These are phyloP conservation scores for Schizophyllum amplum DNA, from an alignment of 1,284 basidiomycete genomes.

Conservation along the genomic window DNA sequence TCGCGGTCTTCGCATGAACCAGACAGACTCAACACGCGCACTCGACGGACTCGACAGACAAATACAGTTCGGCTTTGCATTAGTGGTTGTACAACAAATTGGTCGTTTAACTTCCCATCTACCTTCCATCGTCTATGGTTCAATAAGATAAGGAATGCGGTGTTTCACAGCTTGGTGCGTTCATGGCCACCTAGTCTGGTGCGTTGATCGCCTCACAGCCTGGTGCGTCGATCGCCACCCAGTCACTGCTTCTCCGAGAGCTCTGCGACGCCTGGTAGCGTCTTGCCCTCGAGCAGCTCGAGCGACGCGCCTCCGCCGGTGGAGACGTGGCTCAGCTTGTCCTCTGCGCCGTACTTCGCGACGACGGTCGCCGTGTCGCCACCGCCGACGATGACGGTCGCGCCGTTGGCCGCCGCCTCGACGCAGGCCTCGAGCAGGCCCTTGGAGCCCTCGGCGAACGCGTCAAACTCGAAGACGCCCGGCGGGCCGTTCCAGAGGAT, in stretches of 20 bases:
- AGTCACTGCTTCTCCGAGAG: constrained; percentile 45
- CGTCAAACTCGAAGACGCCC: constrained; percentile 96
- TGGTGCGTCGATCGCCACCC: background rate
- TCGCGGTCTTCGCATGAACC: too few relatives aligned
- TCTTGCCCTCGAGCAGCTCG: constrained; percentile 96
- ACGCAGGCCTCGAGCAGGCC: constrained; percentile 83
- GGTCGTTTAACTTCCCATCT: background rate
- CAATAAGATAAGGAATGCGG: background rate
- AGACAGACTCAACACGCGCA: too few relatives aligned
- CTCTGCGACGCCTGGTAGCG: constrained; percentile 78
- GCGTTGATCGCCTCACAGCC: too few relatives aligned
- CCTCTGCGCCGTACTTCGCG: constrained; percentile 76
- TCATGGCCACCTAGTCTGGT: too few relatives aligned
- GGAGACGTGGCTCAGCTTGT: constrained; percentile 90
- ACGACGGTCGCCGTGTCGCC: constrained; percentile 92
- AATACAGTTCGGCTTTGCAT: background rate
- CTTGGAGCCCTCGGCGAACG: constrained; percentile 84
- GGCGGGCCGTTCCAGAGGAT: constrained; percentile 99
- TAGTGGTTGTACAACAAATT: background rate
- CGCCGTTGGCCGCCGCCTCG: constrained; percentile 81
- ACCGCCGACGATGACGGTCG: constrained; percentile 91
- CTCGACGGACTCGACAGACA: too few relatives aligned
- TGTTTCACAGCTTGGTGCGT: background rate
- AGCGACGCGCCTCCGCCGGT: constrained; percentile 96
- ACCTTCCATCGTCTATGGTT: background rate